Evolutionary conservation across 768 basidiomycete genomes (phyloP), one percentile per base, ranked within the genome.

Genomic region (Leccinum boreale): DNA sequence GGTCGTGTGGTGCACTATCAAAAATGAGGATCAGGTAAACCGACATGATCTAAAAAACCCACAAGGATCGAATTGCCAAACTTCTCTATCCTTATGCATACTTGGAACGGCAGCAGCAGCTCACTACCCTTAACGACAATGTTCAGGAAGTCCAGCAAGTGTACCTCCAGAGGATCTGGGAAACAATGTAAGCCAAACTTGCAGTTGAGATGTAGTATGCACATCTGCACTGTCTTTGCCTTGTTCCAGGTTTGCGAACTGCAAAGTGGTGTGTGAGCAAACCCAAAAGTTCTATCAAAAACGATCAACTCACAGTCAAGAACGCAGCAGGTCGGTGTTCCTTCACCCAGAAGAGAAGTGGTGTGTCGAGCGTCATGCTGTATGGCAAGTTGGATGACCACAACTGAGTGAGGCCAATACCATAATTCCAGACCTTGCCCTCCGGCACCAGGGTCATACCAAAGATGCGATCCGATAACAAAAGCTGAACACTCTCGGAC

Each of bases 21-120:
- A 54, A 59, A 55, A 55, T 42, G 14, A 57, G 53, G 8, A 15
- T 19, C 10, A 51, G 5, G 1, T 1, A 29, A 36, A n/a, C 10
- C 19, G 5, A n/a, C 15, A 14, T 9, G 7, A 53, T 21, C n/a
- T 36, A 36, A 28, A 33, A 17, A 31, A 65, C 80, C 52, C 68
- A 88, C 88, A 72, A 97, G 73, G 63, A 98, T 98, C 60, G 98
- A 79, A 72, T 99, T 97, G 78, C 97, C 97, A 65, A 99, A 98
- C 75, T 98, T 98, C 83, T 99, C 97, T 89, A 98, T 95, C 81
- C 98, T 98, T 92, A 99, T 94, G 65, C 94, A 96, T 14, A 96
- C 96, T 75, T 98, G 96, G 94, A 99, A 99, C 0, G 97, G 97
- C 57, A 98, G 78, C 67, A 98, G 97, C 50, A 99, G 79, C 73